These are phyloP conservation scores for Orbilia brochopaga DNA, from an alignment of 2,329 filamentous ascomycete genomes.

Conservation along the genomic window DNA sequence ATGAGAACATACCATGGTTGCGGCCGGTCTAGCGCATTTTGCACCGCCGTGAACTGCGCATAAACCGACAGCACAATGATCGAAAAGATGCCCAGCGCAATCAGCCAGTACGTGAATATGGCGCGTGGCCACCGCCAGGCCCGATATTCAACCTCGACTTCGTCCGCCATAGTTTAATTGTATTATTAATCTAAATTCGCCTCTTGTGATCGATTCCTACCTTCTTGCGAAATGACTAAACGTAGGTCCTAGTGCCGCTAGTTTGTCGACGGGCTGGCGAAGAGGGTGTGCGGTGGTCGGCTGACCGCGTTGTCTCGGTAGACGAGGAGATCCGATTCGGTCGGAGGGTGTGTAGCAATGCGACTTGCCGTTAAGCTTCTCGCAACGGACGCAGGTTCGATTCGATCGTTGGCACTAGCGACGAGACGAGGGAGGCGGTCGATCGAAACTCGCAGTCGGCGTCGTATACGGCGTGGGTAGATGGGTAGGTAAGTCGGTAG, in stretches of 20 bases:
- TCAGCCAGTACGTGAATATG: conserved; percentile 41
- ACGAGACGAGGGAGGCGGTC: no score
- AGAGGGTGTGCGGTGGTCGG: conserved; percentile 15
- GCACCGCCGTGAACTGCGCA: conserved; percentile 45
- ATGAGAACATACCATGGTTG: conserved; percentile 42
- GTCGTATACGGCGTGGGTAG: no score
- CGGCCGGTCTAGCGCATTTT: conserved; percentile 43
- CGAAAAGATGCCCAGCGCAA: conserved; percentile 32
- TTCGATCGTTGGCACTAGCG: neutral
- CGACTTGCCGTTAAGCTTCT: conserved; percentile 29
- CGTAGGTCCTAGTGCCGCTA: no score
- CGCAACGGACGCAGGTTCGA: neutral
- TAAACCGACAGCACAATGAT: conserved; percentile 45
- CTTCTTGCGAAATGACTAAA: no score
- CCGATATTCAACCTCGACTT: conserved; percentile 45
- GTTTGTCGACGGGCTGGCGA: conserved; percentile 1
- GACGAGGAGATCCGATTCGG: conserved; percentile 50
- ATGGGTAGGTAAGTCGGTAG: no score
- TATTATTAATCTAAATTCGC: no score
- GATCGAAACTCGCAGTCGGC: no score
- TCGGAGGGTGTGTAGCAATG: conserved; percentile 27
- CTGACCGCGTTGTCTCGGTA: conserved; percentile 49
- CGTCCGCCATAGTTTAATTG: conserved; percentile 32
- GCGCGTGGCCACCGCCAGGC: conserved; percentile 44
- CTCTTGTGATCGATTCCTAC: no score